phyloP scores from a whole-genome alignment of 202 grass and related monocot genomes.

The Saccharum hybrid region DNA sequence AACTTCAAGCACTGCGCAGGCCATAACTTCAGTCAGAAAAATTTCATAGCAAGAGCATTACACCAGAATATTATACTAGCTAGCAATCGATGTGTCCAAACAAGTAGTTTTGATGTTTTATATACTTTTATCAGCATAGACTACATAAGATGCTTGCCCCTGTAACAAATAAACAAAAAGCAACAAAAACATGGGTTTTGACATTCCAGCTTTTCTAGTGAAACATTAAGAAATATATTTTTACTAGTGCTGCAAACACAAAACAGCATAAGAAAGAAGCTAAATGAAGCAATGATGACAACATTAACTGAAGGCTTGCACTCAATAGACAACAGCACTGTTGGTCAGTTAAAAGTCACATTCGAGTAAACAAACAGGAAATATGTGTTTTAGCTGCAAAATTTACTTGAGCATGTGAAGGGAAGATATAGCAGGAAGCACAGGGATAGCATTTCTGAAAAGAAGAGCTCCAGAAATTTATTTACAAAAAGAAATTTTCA shows the following conservation, averaged over 20 bases:
- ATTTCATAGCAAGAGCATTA: not conserved
- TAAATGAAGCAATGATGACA: not conserved
- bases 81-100: not conserved
- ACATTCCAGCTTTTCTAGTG: not conserved
- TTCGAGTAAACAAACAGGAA: not conserved
- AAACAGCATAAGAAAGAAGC: not conserved
- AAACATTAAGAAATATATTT: not conserved
- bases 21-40: constrained; percentile 37
- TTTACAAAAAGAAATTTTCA: not conserved
- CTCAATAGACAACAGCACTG: not conserved
- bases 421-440: not conserved
- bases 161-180: not conserved
- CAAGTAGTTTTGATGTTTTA: not conserved
- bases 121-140: not conserved
- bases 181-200: not conserved
- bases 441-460: not conserved
- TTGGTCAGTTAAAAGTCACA: not conserved
- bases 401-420: not conserved
- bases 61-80: not conserved
- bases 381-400: not conserved
- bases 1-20: constrained; percentile 85
- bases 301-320: not conserved
- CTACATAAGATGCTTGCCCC: not conserved
- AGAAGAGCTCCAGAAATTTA: not conserved
- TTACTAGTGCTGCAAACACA: not conserved